Evolutionary conservation across 495 filamentous ascomycete species (phyloP), one percentile per base, ranked within the genome.

Genomic region (Beverwykella pulmonaria): DNA sequence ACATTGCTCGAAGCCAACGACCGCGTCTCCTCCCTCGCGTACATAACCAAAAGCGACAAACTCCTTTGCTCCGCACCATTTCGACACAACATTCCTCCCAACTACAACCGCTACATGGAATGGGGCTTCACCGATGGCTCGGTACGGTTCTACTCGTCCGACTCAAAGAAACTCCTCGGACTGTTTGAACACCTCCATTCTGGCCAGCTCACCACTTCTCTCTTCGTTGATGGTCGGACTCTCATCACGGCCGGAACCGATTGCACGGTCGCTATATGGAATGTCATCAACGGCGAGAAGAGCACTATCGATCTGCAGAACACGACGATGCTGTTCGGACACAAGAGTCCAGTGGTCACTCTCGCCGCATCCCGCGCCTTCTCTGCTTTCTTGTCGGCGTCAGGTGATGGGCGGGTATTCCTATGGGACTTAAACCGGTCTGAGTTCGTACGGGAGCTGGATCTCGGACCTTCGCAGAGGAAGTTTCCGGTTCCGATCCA

Each of bases 121-220:
- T 97, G 93, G 94, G 94, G 92, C 1, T 98, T 94, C 73, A 88
- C 92, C 7, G 94, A 98, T 79, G 91, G 89, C 67, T 92, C 90
- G 71, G 85, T 98, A 7, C 87, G 94, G 10, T 98, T 97, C 80
- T 97, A 90, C 75, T 82, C 87, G 36, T 83, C 87, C 52, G 92
- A 94, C 55, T 89, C 84, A 61, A 85, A 87, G 72, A 90, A 88
- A 76, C 75, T 86, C 0, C 82, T 93, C 19, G 93, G 93, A 1
- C 84, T 96, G 34, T 95, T 93, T 71, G 94, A 98, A 75, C 94
- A 97, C 71, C 80, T 97, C 1, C 94, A 98, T 74, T 87, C 91
- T 53, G 90, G 92, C 15, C 92, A 95, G 73, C 79, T 98, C 30
- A 92, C 92, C 0, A 84, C 84, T 61, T 88, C 91, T 10, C 79